Conservation (phyloP, 169 alveolate genomes). For the Theileria annulata region DNA sequence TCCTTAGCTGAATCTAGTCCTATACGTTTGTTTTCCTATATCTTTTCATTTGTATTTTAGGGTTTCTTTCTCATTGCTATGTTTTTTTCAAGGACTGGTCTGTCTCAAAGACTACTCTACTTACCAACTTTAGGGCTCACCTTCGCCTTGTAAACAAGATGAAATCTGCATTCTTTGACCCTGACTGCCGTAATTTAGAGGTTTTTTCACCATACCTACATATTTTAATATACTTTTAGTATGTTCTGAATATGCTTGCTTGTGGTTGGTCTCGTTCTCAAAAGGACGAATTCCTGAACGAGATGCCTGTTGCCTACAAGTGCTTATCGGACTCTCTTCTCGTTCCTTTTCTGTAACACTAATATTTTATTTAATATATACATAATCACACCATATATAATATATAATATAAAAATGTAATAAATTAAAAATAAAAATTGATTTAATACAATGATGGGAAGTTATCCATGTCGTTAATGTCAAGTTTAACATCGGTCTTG, state of each 20-base stretch:
- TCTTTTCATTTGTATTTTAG: too few relatives aligned
- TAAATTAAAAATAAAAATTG: not conserved
- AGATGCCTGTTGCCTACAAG: conserved; percentile 46
- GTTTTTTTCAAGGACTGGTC: conserved; percentile 65
- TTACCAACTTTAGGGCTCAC: conserved; percentile 39
- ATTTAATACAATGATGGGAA: conserved; percentile 19
- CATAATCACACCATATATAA: not conserved
- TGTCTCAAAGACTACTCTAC: conserved; percentile 35
- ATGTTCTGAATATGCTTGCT: conserved; percentile 46
- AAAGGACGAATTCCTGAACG: conserved; percentile 49
- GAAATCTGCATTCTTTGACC: conserved; percentile 41
- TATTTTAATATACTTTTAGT: conserved; percentile 1
- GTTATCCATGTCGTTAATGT: conserved; percentile 17
- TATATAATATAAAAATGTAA: not conserved
- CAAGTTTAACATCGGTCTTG: not conserved
- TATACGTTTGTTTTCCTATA: conserved; percentile 35
- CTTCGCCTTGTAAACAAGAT: conserved; percentile 43
- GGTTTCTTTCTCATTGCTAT: conserved; percentile 31
- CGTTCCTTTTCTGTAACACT: conserved; percentile 1
- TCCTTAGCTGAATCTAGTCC: conserved; percentile 23
- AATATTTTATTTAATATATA: not conserved
- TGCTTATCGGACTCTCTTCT: conserved; percentile 38
- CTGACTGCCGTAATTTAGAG: conserved; percentile 59
- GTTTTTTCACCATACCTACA: conserved; percentile 7
- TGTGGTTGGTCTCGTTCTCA: conserved; percentile 42